Evolutionary conservation across 495 filamentous ascomycete genomes (phyloP).

Genomic region (Neurospora sp.): DNA sequence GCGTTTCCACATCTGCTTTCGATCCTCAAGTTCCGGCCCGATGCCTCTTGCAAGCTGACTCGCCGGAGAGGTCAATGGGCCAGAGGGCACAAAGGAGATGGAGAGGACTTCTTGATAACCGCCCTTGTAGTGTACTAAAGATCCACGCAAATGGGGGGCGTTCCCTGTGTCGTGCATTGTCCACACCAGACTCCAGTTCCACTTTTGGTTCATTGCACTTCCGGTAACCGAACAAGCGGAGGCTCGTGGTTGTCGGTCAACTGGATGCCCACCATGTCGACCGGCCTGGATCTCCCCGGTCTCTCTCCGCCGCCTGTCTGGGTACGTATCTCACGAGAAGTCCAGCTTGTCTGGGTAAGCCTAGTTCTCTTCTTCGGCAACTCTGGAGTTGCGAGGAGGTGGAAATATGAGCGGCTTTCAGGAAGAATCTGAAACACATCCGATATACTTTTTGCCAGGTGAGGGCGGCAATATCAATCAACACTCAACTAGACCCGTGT

Average conservation of each 20-base stretch:
- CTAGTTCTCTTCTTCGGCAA: neutral
- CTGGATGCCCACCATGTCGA: neutral
- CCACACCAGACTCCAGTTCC: neutral
- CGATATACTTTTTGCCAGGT: neutral
- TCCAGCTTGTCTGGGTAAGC: neutral
- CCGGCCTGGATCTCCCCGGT: neutral
- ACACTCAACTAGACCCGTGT: neutral
- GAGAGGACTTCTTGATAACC: neutral
- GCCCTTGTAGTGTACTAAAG: too few relatives aligned
- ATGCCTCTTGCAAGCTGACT: neutral
- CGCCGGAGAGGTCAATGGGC: neutral
- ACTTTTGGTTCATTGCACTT: neutral
- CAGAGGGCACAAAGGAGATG: neutral
- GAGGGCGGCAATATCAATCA: neutral
- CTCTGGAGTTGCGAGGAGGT: neutral
- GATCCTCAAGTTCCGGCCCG: neutral
- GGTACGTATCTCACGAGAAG: neutral
- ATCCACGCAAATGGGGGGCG: neutral
- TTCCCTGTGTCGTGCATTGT: neutral
- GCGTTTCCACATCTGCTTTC: neutral
- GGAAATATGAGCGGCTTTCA: neutral
- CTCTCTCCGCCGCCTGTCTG: neutral
- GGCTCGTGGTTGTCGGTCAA: neutral
- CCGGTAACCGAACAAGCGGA: neutral
- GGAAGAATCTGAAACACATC: neutral